These are phyloP conservation scores for Nemania sp. DNA, from an alignment of 2,329 filamentous ascomycete species.

Conservation along the genomic window DNA sequence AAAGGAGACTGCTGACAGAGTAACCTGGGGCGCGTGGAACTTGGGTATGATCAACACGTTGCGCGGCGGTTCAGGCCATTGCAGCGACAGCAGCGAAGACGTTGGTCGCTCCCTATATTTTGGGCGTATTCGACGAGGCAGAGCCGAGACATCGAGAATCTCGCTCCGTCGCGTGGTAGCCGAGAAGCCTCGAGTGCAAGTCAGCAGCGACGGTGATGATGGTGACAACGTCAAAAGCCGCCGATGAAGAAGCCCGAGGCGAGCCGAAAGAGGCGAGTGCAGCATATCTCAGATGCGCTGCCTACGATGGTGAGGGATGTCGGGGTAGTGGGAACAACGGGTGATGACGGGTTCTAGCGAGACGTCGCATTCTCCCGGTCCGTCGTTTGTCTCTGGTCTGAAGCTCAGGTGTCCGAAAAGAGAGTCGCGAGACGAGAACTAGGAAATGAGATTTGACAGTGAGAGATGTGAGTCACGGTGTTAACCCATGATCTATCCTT, in stretches of 20 bases:
- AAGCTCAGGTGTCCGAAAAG: background rate
- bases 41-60: constrained; percentile 64
- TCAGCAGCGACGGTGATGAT: background rate
- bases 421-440: background rate
- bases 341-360: constrained; percentile 1
- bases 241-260: background rate
- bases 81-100: constrained; percentile 58
- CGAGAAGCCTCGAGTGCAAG: constrained; percentile 55
- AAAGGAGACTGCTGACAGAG: constrained; percentile 56
- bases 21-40: constrained; percentile 57
- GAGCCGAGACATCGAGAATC: constrained; percentile 53
- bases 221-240: constrained; percentile 5
- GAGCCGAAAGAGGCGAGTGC: constrained; percentile 1
- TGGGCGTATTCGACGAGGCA: constrained; percentile 62
- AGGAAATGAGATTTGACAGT: background rate
- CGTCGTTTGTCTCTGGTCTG: background rate
- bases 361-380: constrained; percentile 17
- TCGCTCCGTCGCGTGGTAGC: constrained; percentile 48
- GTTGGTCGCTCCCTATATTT: constrained; percentile 63
- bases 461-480: background rate
- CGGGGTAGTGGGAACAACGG: background rate
- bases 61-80: constrained; percentile 57
- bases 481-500: constrained; percentile 21
- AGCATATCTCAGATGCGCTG: constrained; percentile 16
- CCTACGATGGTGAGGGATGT: background rate